Base-by-base conservation (phyloP, 805 yeast species). In the Saccharomyces paradoxus region DNA sequence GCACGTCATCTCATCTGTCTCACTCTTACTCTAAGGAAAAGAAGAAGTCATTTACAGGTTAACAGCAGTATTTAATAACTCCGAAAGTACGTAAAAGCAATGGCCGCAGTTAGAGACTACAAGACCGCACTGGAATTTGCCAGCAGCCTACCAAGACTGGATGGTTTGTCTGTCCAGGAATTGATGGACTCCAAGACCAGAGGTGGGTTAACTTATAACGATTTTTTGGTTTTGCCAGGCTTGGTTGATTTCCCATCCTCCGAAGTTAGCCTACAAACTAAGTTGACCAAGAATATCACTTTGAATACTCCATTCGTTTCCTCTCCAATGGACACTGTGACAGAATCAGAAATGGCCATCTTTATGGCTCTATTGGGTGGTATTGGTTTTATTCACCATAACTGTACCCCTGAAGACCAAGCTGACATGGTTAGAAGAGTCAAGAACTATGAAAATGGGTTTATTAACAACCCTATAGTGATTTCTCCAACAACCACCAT, bases 301-400 rank as follows among this genome's bases (percentile, higher is more conserved):
- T 79, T 94, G 74, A 90, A 87, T 78, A 78, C 96, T 49, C 99
- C 99, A 55, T 89, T 94, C 63, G 92, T 94, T 57, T 92, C 98
- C 21, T 89, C 98, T 67, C 99, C 99, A 64, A 94, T 94, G 99
- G 99, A 94, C 77, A 94, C 99, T 50, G 99, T 94, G 62, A 94
- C 99, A 55, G 99, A 94, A 80, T 77, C 90, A 59, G 88, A 85
- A 58, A 94, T 94, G 99, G 99, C 99, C 61, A 92, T 94, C 65
- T 84, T 90, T 77, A 91, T 94, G 97, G 97, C 99, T 63, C 81
- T 94, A 62, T 81, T 91, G 66, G 99, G 99, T 73, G 99, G 99
- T 76, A 89, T 94, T 72, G 99, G 99, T 83, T 88, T 94, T 70
- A 84, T 94, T 67, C 99, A 94, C 76, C 97, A 94, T 80, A 94